Base-by-base conservation (phyloP, 352 stramenopile species). In the Blastocystis sp. region DNA sequence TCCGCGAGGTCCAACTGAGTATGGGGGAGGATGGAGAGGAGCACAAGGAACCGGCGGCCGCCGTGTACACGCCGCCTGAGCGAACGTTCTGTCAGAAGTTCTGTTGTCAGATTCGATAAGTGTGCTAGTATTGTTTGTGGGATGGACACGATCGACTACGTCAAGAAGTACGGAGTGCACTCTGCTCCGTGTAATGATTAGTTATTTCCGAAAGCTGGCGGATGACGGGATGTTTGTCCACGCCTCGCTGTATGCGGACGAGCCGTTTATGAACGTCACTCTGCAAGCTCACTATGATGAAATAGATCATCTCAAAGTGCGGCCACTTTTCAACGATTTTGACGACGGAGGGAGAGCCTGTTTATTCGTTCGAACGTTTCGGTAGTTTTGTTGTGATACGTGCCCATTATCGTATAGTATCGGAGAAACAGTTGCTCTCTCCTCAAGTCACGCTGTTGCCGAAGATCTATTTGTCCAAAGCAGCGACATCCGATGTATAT, bases 31-130 rank as follows among this genome's bases (percentile, higher is more conserved):
- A 29, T 16, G 16, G 21, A 3, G 45, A 50, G 19, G 71, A 65
- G 45, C 26, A 29, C 26, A 31, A 33, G 3, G 31, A 63, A 24
- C 31, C 33, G 24, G 26, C 4, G 16, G 41, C 35, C 35, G 6
- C 37, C 19, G 3, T n/a, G 74, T 85, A 85, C 45, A 45, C 50
- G 2, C 74, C 74, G 55, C 74, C 74, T 16, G 50, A 85, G 35
- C 33, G 74, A 50, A 85, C 74, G 0, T 85, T 85, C 60, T 85
- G 74, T 29, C 74, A 85, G 74, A 85, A 85, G 60, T 85, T 69
- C 55, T 85, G 74, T 67, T 85, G 74, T 10, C 74, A 85, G 61
- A 85, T 85, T 55, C 74, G 74, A 85, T 85, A 67, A 41, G 29
- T 69, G 35, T 66, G 59, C 37, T 85, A 35, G 31, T 29, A 60